Conservation (phyloP, 192 early-diverging fungal species). For the Backusella morwellensis region DNA sequence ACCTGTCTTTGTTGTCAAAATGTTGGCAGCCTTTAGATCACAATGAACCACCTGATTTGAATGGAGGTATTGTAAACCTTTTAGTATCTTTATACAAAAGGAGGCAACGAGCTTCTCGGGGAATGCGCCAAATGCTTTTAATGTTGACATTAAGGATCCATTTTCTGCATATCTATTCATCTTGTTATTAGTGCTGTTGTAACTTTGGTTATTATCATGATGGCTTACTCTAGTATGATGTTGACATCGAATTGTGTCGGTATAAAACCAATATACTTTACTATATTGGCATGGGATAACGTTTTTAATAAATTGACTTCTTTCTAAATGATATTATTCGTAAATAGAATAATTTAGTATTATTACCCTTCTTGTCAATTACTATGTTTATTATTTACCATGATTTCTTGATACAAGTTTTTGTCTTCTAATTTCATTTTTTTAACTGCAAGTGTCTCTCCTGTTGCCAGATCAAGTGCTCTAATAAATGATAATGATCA, state of each 20-base stretch:
- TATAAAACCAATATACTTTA: slow-evolving; percentile 83
- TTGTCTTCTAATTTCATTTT: slow-evolving; percentile 73
- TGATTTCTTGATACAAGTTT: slow-evolving; percentile 68
- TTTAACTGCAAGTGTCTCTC: slow-evolving; percentile 86
- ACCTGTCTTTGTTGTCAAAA: slow-evolving; percentile 92
- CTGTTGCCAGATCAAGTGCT: slow-evolving; percentile 73
- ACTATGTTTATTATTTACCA: slow-evolving; percentile 35
- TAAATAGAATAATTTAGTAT: not conserved
- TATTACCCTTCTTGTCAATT: not conserved
- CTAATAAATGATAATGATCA: slow-evolving; percentile 23
- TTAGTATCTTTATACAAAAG: slow-evolving; percentile 86
- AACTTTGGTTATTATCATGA: not conserved
- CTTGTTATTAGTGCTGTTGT: too few species aligned
- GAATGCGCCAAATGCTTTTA: slow-evolving; percentile 87
- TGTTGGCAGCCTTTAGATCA: slow-evolving; percentile 96
- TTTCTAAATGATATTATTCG: slow-evolving; percentile 28
- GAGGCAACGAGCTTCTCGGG: slow-evolving; percentile 86
- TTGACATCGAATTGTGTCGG: slow-evolving; percentile 68
- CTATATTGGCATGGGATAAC: slow-evolving; percentile 77
- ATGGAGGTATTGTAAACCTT: slow-evolving; percentile 90
- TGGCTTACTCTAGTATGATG: slow-evolving; percentile 71
- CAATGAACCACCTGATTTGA: slow-evolving; percentile 86
- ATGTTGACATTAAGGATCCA: slow-evolving; percentile 85
- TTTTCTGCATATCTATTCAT: slow-evolving; percentile 72
- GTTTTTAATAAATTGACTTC: slow-evolving; percentile 87